phyloP scores from a whole-genome alignment of 495 filamentous ascomycete genomes.

The Letharia lupina region DNA sequence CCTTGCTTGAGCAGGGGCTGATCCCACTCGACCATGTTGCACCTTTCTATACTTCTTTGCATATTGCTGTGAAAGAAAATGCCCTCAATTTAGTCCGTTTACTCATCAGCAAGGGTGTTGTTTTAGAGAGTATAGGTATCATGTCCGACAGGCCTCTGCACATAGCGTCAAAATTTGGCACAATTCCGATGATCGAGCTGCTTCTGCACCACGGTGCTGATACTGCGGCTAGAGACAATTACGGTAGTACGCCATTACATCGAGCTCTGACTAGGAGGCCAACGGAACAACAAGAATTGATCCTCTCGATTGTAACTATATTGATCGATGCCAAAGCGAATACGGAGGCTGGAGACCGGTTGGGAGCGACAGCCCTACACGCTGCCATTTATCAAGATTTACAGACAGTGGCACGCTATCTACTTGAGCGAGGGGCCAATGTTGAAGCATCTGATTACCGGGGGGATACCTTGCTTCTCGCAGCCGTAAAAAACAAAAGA shows the following conservation, averaged over 20 bases:
- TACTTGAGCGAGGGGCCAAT: background rate
- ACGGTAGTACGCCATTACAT: background rate
- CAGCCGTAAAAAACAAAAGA: background rate
- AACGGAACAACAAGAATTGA: too few relatives aligned
- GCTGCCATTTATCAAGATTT: background rate
- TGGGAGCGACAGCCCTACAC: background rate
- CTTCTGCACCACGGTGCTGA: too few relatives aligned
- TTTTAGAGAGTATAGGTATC: background rate
- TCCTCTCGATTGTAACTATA: background rate
- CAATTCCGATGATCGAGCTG: background rate
- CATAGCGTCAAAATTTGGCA: background rate
- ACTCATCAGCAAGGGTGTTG: background rate
- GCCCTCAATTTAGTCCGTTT: background rate
- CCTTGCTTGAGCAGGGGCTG: background rate
- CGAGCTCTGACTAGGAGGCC: background rate
- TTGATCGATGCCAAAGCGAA: background rate
- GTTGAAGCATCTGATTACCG: background rate
- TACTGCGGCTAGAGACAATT: too few relatives aligned
- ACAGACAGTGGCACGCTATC: background rate
- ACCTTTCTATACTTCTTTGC: background rate
- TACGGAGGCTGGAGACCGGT: background rate
- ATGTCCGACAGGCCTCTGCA: background rate
- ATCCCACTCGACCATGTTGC: background rate
- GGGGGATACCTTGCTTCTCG: background rate
- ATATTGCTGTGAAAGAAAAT: background rate